Evolutionary conservation across 441 rosid genomes (phyloP).

Genomic region (Corymbia citriodora): DNA sequence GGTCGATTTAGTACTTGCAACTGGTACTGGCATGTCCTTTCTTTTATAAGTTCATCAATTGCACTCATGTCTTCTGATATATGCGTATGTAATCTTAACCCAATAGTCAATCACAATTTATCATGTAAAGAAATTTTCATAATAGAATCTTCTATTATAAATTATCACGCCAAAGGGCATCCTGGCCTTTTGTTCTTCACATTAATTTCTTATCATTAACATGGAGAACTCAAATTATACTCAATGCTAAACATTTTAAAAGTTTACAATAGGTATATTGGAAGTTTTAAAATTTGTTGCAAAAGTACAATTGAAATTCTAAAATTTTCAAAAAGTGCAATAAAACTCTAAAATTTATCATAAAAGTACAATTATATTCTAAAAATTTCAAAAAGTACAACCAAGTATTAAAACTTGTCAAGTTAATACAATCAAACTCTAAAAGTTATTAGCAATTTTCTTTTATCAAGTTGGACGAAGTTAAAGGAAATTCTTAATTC

Average conservation of each 20-base stretch:
- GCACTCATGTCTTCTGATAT: rapidly evolving
- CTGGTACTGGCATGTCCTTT: not conserved
- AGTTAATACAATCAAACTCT: too few species aligned
- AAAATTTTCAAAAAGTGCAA: too few species aligned
- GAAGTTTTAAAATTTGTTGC: too few species aligned
- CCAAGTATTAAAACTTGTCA: not conserved
- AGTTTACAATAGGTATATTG: too few species aligned
- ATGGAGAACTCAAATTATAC: not conserved
- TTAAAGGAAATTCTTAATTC: too few species aligned
- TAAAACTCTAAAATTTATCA: too few species aligned
- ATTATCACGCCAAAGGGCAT: not conserved
- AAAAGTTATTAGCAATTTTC: too few species aligned
- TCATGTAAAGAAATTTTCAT: not conserved
- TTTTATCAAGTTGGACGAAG: too few species aligned
- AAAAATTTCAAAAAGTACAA: rapidly evolving
- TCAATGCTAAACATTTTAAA: too few species aligned
- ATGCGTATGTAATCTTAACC: not conserved
- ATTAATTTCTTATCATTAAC: not conserved
- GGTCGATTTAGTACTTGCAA: not conserved
- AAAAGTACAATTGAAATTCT: too few species aligned
- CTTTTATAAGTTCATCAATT: not conserved
- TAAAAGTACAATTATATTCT: rapidly evolving
- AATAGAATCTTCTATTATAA: not conserved
- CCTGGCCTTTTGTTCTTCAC: not conserved
- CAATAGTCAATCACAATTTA: not conserved